Base-by-base conservation (phyloP, 2,329 filamentous ascomycete species). In the Cercospora sp. region DNA sequence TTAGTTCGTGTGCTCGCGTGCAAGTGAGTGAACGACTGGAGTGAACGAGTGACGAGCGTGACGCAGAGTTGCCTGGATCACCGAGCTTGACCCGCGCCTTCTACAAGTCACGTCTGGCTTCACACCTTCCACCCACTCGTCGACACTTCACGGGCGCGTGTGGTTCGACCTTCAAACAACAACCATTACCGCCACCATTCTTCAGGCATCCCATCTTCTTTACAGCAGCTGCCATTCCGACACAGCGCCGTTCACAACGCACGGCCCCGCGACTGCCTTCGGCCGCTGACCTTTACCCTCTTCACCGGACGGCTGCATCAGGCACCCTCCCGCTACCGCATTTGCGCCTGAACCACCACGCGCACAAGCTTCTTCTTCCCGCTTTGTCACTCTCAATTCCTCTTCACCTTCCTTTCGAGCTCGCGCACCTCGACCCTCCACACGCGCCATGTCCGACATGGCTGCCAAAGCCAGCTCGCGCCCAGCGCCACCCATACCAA, bases 401-500 rank as follows among this genome's bases (percentile, higher is more conserved):
- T 18, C 58, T 18, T 62, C 37, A 32, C 26, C 26, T 30, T 34
- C 61, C 34, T 16, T 43, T 28, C 58, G 49, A 18, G 66, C 57
- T 58, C 61, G 32, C 66, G 26, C 26, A 53, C 49, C 24, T 26
- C 49, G 49, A 30, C 24, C 5, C 69, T 34, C 28, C 57, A 69
- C 61, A 53, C 43, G 60, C 68, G 66, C 61, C 67, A 78, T 78
- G 76, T 76, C 74, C 61, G 73, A 74, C 66, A 65, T 66, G 58
- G 71, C 70, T 28, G 63, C 65, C 40, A 62, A 68, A 40, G 66
- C 70, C 30, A 40, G 62, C 16, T 55, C 62, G 53, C 62, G 62
- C 24, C 66, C 66, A 61, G 70, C 74, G 51, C 76, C 77, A 28
- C 71, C 76, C 13, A 75, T 78, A 71, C 77, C 78, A 6, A 78